These are phyloP conservation scores for Suhomyces pyralidae DNA, from an alignment of 805 yeast genomes.

Conservation along the genomic window DNA sequence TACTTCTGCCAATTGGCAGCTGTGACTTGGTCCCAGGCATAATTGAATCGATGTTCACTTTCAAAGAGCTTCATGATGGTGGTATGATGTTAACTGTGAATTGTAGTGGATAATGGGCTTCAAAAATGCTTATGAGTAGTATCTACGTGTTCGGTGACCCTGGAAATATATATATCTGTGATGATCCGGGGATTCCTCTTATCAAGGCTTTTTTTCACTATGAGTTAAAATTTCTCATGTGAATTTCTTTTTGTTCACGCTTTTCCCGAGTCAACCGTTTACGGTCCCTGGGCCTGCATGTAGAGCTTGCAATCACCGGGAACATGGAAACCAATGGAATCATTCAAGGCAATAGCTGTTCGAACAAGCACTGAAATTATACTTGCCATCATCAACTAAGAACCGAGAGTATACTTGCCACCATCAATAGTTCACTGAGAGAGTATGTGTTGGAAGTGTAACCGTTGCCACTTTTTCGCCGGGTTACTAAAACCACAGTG, in stretches of 20 bases:
- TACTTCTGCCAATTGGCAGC: slow-evolving; percentile 96
- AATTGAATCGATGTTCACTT: slow-evolving; percentile 64
- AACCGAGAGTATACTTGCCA: too few species aligned
- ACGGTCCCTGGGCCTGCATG: background rate
- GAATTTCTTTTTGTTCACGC: background rate
- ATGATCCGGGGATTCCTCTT: background rate
- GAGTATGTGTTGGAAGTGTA: too few species aligned
- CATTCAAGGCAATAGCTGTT: too few species aligned
- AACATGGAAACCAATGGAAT: too few species aligned
- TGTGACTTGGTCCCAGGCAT: slow-evolving; percentile 92
- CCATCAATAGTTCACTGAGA: too few species aligned
- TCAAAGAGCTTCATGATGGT: slow-evolving; percentile 75
- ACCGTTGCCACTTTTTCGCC: background rate
- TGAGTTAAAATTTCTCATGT: slow-evolving; percentile 1
- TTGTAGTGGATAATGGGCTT: too few species aligned
- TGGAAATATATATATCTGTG: background rate
- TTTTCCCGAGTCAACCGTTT: background rate
- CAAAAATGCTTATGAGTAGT: background rate
- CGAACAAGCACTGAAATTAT: too few species aligned
- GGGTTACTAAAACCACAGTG: background rate
- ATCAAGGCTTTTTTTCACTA: background rate
- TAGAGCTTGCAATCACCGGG: background rate
- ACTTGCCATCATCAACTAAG: too few species aligned
- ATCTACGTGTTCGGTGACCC: background rate
- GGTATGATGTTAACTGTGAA: too few species aligned